Conservation (phyloP, 2,329 filamentous ascomycete genomes). For the Cylindrodendrum hubeiense region DNA sequence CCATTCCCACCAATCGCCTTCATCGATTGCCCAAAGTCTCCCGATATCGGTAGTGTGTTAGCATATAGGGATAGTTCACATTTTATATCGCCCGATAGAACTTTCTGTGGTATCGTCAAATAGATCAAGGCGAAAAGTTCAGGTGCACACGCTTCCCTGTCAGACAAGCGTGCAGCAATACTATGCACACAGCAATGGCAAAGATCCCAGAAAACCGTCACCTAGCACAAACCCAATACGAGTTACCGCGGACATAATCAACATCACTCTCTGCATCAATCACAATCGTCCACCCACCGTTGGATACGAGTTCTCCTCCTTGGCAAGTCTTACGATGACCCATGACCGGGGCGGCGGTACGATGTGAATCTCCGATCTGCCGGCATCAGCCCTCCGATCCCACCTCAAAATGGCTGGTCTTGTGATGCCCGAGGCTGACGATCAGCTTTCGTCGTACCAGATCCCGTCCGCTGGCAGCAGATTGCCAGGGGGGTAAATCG, state of each 20-base stretch:
- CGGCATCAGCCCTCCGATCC: not conserved
- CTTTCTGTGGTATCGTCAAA: too few species aligned
- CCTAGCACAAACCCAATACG: not conserved
- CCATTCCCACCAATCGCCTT: too few species aligned
- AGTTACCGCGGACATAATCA: not conserved
- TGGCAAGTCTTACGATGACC: not conserved
- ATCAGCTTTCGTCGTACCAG: slow-evolving; percentile 36
- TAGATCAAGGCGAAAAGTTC: too few species aligned
- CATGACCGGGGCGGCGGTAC: not conserved
- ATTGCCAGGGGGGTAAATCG: slow-evolving; percentile 40
- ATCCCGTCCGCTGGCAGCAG: slow-evolving; percentile 40
- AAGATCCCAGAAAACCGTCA: not conserved
- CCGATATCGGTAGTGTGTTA: too few species aligned
- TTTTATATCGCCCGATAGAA: too few species aligned
- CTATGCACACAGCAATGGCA: too few species aligned
- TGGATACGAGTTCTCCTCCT: not conserved
- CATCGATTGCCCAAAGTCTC: too few species aligned
- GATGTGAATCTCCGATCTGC: not conserved
- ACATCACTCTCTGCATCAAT: not conserved
- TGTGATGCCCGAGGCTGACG: slow-evolving; percentile 28
- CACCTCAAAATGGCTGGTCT: slow-evolving; percentile 22
- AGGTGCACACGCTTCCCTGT: too few species aligned
- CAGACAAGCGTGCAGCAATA: too few species aligned
- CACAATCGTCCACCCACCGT: not conserved
- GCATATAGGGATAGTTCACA: too few species aligned